Evolutionary conservation across 768 basidiomycete species (phyloP), one percentile per base, ranked within the genome.

Genomic region (Royoungia palumana): DNA sequence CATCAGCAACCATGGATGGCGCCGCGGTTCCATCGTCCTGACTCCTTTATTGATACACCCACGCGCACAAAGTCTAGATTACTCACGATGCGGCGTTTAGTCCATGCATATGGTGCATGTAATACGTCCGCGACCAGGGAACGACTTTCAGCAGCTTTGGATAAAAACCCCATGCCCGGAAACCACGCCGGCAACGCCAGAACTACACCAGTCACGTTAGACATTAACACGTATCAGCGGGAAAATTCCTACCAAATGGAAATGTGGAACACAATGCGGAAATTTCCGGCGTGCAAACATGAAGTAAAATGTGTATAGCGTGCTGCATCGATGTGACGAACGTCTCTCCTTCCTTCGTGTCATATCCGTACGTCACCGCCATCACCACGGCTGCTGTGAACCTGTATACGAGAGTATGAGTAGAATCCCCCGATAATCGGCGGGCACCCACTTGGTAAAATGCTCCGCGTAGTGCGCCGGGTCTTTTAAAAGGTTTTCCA

Each of bases 121-220:
- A 51, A 21, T 2, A 35, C 42, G 5, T 58, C 49, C 8, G 25
- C 14, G 6, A 37, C 22, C 16, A 52, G 27, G 36, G 27, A 47
- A 4, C 44, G 25, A 10, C 54, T 65, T 35, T 52, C 45, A 2
- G 32, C 19, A 5, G 57, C 53, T 21, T 48, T 16, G 25, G 46
- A 28, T 27, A 62, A 59, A 50, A 64, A 58, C 4, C 52, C 41
- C 42, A 63, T 55, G 11, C 62, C 61, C 0, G 61, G 68, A n/a
- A 67, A 44, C 68, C 66, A 67, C 9, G 41, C 38, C 0, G 59
- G 63, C 17, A 63, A 19, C 1, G 37, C 19, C 21, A 30, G 44
- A 16, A 61, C 66, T 65, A 14, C 5, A 42, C n/a, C n/a, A n/a
- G n/a, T n/a, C n/a, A 17, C 14, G 14, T 25, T 14, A n/a, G 8